Percentiles rank a stretch among this genome's conserved stretches.
phyloP scores from a whole-genome alignment of 1,284 basidiomycete species.

The Leccinum subfulvum region DNA sequence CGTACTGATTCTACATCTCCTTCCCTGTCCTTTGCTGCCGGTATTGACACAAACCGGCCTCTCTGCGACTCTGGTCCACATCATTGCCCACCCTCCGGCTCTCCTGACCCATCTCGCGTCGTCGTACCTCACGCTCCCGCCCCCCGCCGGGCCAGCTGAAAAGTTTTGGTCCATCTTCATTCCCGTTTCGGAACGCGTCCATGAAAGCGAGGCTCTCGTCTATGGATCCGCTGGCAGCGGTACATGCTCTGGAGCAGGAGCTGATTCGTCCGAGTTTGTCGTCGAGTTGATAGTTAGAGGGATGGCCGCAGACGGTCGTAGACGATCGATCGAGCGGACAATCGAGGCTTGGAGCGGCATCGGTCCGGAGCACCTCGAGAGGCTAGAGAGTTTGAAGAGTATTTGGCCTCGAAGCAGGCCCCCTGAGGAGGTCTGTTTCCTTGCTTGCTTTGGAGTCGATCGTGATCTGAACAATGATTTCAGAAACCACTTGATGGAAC shows the following conservation, averaged over 20 bases:
- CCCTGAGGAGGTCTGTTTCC: constrained; percentile 40
- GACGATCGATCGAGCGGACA: constrained; percentile 55
- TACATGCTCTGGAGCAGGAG: constrained; percentile 34
- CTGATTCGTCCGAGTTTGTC: constrained; percentile 44
- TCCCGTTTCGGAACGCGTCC: constrained; percentile 58
- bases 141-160: constrained; percentile 54
- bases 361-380: constrained; percentile 45
- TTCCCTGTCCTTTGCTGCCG: constrained; percentile 51
- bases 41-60: constrained; percentile 62
- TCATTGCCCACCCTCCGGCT: constrained; percentile 64
- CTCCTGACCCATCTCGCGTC: constrained; percentile 63
- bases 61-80: constrained; percentile 62
- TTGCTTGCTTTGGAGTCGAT: constrained; percentile 1
- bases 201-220: constrained; percentile 60
- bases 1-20: constrained; percentile 64
- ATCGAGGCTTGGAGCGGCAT: constrained; percentile 61
- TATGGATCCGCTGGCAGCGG: constrained; percentile 58
- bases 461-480: constrained; percentile 4
- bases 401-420: constrained; percentile 44
- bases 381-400: constrained; percentile 47
- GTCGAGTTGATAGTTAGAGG: constrained; percentile 63
- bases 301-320: constrained; percentile 37
- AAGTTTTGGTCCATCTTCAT: constrained; percentile 77
- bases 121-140: constrained; percentile 67
- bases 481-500: constrained; percentile 53